These are phyloP conservation scores for Leishmania guyanensis DNA, from an alignment of 208 protist species.

Conservation along the genomic window DNA sequence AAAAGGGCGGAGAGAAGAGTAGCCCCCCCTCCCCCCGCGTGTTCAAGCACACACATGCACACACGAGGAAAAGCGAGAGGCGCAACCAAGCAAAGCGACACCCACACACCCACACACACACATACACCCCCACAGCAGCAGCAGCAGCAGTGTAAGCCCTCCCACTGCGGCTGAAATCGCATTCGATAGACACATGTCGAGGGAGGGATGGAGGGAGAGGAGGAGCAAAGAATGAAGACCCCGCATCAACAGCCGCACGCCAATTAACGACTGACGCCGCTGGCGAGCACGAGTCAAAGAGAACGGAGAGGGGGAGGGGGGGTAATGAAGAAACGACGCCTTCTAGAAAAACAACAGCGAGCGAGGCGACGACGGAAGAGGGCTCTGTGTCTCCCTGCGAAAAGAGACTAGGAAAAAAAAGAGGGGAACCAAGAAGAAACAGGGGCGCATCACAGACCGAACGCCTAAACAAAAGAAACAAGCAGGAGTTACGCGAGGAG, in stretches of 20 bases:
- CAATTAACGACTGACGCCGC: neutral
- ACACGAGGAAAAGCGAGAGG: neutral
- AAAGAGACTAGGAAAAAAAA: neutral
- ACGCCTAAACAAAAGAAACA: neutral
- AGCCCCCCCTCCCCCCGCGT: no score
- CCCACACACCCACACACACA: neutral
- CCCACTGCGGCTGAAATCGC: no score
- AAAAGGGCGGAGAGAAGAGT: neutral
- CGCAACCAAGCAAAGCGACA: no score
- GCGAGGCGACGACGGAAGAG: neutral
- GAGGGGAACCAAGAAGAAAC: no score
- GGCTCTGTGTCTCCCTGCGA: neutral
- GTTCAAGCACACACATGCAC: neutral
- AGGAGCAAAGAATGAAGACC: neutral
- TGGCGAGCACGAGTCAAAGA: neutral
- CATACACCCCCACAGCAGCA: no score
- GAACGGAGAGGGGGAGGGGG: neutral
- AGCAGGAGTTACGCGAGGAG: neutral
- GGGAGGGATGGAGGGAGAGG: neutral
- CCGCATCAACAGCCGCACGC: neutral
- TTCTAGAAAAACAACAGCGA: neutral
- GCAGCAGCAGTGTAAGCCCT: no score
- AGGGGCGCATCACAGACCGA: no score
- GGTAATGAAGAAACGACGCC: neutral
- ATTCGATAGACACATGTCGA: no score